Conservation (phyloP, 768 basidiomycete species). For the Fomitopsis pulvina region DNA sequence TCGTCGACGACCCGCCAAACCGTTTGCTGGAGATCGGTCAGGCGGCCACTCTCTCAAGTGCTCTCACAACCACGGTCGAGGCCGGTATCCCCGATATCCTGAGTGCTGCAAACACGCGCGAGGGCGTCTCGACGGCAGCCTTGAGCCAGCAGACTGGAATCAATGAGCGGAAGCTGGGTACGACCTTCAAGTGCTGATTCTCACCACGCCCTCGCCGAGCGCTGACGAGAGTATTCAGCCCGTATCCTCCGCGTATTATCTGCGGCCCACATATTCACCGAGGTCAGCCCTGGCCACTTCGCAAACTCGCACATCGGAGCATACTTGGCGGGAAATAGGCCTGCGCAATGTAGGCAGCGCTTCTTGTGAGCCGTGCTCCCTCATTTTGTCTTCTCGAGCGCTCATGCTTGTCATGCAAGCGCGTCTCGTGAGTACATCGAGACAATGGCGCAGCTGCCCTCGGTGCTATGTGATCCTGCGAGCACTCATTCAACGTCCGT, state of each 20-base stretch:
- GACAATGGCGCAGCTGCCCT: constrained; percentile 5
- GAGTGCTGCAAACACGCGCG: not conserved
- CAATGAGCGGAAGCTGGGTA: constrained; percentile 2
- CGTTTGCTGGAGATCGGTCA: constrained; percentile 4
- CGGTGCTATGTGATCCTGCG: constrained; percentile 2
- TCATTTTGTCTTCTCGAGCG: not conserved
- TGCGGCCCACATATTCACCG: constrained; percentile 1
- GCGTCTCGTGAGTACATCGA: not conserved
- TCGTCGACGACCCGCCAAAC: constrained; percentile 4
- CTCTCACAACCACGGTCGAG: constrained; percentile 3
- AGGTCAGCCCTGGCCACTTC: constrained; percentile 1
- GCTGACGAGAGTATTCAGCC: not conserved
- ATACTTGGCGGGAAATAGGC: not conserved
- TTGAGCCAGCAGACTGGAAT: not conserved
- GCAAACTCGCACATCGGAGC: not conserved
- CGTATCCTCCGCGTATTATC: not conserved
- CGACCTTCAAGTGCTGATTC: not conserved
- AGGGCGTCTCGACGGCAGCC: not conserved
- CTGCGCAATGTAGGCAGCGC: not conserved
- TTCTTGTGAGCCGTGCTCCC: not conserved
- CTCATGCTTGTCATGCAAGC: not conserved
- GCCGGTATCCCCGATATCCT: constrained; percentile 3
- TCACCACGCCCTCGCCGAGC: not conserved
- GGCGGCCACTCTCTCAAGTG: not conserved
- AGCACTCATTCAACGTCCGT: constrained; percentile 4